Evolutionary conservation across 2,329 filamentous ascomycete species (phyloP), one percentile per base, ranked within the genome.

Genomic region (Colletotrichum zoysiae): DNA sequence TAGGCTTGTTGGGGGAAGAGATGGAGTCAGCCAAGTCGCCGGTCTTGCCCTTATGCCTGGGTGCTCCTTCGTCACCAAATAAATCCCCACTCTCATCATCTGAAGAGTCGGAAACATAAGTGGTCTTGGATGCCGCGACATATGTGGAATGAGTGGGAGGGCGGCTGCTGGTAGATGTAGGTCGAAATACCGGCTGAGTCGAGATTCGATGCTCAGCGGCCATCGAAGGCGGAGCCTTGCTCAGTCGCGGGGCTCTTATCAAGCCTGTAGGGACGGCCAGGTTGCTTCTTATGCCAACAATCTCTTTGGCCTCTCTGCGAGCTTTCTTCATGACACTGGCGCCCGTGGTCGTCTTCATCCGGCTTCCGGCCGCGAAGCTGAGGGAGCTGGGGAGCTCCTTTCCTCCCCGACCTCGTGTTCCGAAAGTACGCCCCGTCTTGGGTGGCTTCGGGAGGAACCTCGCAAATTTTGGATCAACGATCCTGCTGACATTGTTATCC

Each of bases 271-370:
- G 73, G 12, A 70, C 51, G 26, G 71, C 70, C 53, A 73, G 26
- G 33, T 51, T 62, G 53, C 73, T 73, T 62, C 67, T 72, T 69
- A 84, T 84, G 67, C 74, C 83, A 64, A 81, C 82, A 55, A 89
- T 87, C 75, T 90, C 86, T 58, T 82, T 84, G 7, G 86, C 87
- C 76, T 92, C 87, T 59, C 87, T 84, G 56, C 85, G 84, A 30
- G 89, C 87, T 74, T 86, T 89, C 65, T 84, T 83, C 76, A 92
- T 83, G 62, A 91, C 84, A 71, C 85, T 87, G 67, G 87, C 83
- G 38, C 85, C 86, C 26, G 82, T 85, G 42, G 82, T 83, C 42
- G 83, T 83, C 79, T 87, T 89, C 60, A 87, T 87, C 70, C 87
- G 84, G 67, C 84, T 85, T 51, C 87, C 86, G 42, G 81, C 79